Evolutionary conservation across 148 eudicot species (phyloP), one percentile per base, ranked within the genome.

Genomic region (Camellia japonica): DNA sequence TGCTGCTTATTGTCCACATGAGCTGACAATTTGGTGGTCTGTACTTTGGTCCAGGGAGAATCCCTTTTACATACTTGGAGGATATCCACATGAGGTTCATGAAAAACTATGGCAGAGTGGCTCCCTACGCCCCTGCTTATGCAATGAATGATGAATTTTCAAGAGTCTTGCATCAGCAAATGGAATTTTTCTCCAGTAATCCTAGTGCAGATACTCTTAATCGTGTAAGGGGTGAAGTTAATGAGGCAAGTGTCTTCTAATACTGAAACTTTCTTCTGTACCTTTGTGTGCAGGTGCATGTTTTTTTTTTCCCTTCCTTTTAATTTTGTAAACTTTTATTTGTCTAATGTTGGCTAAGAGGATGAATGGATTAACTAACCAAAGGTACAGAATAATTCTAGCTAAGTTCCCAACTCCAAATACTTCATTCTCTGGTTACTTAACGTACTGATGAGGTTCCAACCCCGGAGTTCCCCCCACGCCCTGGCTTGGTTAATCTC

Each of bases 31-130:
- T 23, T 19, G 63, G 63, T 77, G 18, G 7, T 76, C 42, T 42
- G 44, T 38, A 64, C 60, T 49, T 49, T 84, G 70, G 65, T 79
- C 74, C 91, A 96, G 99, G 99, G 82, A 92, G 98, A 81, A 95
- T 96, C 76, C 98, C 99, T 20, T 96, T 96, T 83, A 87, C 99
- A 41, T 96, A 96, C 81, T 89, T 93, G 88, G 99, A 96, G 87
- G 97, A 96, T 76, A 89, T 96, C 82, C 98, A 93, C 62, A 96
- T 93, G 98, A 89, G 99, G 81, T 96, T 96, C 84, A 91, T 96
- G 97, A 96, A 96, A 82, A 96, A 96, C 79, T 96, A 96, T 80
- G 94, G 98, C 61, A 96, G 82, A 83, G 87, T 93, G 81, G 99
- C 95, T 70, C 85, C 86, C 30, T 65, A 79, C 85, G 97, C 98